Base-by-base conservation (phyloP, 1,284 basidiomycete species). In the Trametes polyzona region DNA sequence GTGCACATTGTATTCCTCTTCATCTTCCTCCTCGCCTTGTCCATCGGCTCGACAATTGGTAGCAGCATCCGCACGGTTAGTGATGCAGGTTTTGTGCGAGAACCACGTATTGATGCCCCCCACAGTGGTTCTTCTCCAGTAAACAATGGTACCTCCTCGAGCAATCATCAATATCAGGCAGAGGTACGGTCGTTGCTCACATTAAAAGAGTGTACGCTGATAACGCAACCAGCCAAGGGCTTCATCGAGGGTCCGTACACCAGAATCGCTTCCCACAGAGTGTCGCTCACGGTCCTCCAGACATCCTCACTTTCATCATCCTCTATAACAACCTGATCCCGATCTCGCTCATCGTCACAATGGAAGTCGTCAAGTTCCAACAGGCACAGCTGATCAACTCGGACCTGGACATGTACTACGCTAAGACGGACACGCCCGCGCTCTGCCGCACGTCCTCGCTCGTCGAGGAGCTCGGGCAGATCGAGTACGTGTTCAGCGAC, bases 281-380 rank as follows among this genome's bases (percentile, higher is more conserved):
- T 1, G 14, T 52, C 40, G 29, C 59, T 48, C 17, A 50, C 33
- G 9, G 4, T 42, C 12, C 26, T 21, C 36, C 64, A 90, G 96
- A 98, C 73, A 95, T 99, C 58, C 80, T 99, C 43, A 99, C 97
- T 1, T 99, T 98, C 77, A 94, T 99, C 75, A 98, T 99, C 72
- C 83, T 98, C 36, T 98, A 98, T 82, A 99, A 98, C 81, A 99
- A 99, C 76, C 80, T 99, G 66, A 98, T 99, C 63, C 97, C 97
- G 7, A 99, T 99, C 71, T 99, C 96, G 58, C 87, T 99, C 64
- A 97, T 99, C 70, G 96, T 99, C 68, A 98, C 97, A 1, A 98
- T 99, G 90, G 97, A 99, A 76, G 92, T 99, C 26, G 97, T 99
- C 79, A 98, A 98, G 73, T 98, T 91, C 69, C 95, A 98, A 73